Evolutionary conservation across 2,329 filamentous ascomycete genomes (phyloP), one percentile per base, ranked within the genome.

Genomic region (Nemania bipapillata): DNA sequence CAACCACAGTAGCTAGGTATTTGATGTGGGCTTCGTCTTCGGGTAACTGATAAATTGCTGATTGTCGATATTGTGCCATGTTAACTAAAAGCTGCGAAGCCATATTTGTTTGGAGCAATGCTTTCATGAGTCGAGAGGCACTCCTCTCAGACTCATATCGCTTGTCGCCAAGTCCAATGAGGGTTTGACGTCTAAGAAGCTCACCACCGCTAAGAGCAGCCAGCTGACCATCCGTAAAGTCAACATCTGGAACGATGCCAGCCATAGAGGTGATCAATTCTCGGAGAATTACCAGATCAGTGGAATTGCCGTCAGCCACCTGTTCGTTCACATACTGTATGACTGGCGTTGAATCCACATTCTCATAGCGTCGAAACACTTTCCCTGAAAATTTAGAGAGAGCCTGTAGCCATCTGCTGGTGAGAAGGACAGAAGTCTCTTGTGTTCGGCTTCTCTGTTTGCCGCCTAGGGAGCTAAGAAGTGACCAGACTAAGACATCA

Each of bases 261-360:
- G 93, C 93, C 96, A 99, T 98, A 2, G 92, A 92, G 40, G 90
- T 89, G 59, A 98, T 91, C 68, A 99, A 87, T 76, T 98, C 93
- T 77, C 96, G 92, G 49, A 99, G 83, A 68, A 99, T 92, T 71
- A 97, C 93, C 37, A 99, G 85, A 78, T 98, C 94, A 9, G 92
- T 96, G 0, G 94, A 91, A 74, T 97, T 96, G 70, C 94, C 92
- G 57, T 86, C 87, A 57, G 90, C 87, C 4, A 99, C 87, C 78
- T 97, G 94, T 69, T 93, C 87, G 54, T 93, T 91, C 71, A 98
- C 92, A 78, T 97, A 98, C 79, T 94, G 92, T 58, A 99, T 84
- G 20, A 99, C 88, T 0, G 96, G 95, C 0, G 90, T 90, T 0
- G 93, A 89, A 74, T 96, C 91, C 84, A 98, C 91, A 72, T 92